Evolutionary conservation across 2,329 filamentous ascomycete genomes (phyloP).

Genomic region (Capronia americana): DNA sequence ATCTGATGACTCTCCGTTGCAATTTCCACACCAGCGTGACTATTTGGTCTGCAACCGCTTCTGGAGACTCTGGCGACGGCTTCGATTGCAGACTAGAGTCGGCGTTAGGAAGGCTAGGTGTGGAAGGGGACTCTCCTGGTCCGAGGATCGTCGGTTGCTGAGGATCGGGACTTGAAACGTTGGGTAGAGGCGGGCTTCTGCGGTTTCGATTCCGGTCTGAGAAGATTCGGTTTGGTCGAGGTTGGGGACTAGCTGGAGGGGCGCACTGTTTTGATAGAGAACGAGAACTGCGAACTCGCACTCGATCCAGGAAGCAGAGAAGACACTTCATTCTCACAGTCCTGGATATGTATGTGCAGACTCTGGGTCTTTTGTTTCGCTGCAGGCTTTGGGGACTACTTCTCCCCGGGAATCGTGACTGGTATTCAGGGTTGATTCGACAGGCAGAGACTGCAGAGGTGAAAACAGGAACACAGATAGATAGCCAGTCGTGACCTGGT

Average conservation of each 20-base stretch:
- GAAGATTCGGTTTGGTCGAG: not conserved
- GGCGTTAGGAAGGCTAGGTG: not conserved
- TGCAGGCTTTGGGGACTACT: not conserved
- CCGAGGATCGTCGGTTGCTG: not conserved
- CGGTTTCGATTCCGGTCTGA: not conserved
- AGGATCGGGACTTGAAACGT: not conserved
- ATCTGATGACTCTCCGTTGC: constrained; percentile 1
- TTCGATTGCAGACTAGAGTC: not conserved
- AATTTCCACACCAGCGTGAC: not conserved
- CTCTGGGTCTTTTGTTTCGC: not conserved
- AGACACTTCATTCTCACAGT: not conserved
- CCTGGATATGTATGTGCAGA: not conserved
- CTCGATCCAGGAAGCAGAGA: not conserved
- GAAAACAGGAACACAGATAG: not conserved
- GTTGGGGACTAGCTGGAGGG: not conserved
- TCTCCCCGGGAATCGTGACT: not conserved
- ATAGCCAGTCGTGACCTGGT: not conserved
- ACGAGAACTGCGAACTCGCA: not conserved
- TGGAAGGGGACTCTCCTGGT: not conserved
- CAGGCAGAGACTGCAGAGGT: not conserved
- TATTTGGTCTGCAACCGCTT: not conserved
- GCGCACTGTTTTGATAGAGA: not conserved
- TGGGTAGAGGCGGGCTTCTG: not conserved
- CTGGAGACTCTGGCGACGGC: not conserved
- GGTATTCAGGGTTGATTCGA: not conserved